phyloP scores from a whole-genome alignment of 2,329 filamentous ascomycete genomes.

The Venturia asperata region DNA sequence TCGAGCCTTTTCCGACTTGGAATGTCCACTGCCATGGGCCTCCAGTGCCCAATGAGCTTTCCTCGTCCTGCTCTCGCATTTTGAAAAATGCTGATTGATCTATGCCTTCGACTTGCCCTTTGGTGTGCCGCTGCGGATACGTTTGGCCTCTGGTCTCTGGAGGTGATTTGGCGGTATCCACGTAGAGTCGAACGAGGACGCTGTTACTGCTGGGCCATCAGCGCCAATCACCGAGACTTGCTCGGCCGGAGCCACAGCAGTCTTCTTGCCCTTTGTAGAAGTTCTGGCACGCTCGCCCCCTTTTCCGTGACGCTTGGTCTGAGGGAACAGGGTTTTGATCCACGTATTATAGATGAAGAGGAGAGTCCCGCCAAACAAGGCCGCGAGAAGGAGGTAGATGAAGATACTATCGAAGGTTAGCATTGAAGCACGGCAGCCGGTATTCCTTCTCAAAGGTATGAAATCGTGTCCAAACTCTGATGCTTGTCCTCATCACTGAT shows the following conservation, averaged over 20 bases:
- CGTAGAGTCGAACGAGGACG: constrained; percentile 75
- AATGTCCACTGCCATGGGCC: no score
- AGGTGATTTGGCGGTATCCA: constrained; percentile 91
- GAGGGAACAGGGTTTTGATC: constrained; percentile 92
- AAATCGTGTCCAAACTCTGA: no score
- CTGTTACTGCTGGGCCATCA: constrained; percentile 62
- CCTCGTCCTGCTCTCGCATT: not conserved
- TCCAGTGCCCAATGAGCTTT: not conserved
- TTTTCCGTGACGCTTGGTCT: constrained; percentile 57
- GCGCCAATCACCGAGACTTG: constrained; percentile 58
- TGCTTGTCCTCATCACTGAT: no score
- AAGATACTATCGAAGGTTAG: constrained; percentile 62
- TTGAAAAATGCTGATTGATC: no score
- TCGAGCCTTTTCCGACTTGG: no score
- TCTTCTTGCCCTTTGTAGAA: constrained; percentile 55
- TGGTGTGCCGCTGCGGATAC: constrained; percentile 46
- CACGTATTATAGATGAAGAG: constrained; percentile 99
- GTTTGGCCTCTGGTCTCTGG: constrained; percentile 67
- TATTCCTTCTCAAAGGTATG: no score
- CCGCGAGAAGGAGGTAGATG: constrained; percentile 86
- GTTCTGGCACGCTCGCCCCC: constrained; percentile 59
- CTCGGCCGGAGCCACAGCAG: constrained; percentile 53
- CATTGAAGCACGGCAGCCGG: not conserved
- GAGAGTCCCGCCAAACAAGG: constrained; percentile 67
- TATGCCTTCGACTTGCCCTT: constrained; percentile 28